Evolutionary conservation across 345 rosid species (phyloP).

Genomic region (Salix exigua): DNA sequence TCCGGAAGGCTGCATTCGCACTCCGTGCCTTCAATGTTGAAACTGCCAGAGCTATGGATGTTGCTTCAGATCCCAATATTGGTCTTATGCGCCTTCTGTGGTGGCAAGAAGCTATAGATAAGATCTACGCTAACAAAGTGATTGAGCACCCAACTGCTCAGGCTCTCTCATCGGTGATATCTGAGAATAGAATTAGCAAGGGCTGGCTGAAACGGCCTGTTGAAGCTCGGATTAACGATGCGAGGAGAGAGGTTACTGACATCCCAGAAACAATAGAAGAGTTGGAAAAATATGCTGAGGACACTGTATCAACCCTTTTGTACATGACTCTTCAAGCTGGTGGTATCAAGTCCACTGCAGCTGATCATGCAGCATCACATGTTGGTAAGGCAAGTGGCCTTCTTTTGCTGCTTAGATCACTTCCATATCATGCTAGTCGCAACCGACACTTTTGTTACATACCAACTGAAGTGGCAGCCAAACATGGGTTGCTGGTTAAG

Average conservation of each 20-base stretch:
- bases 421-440: slow-evolving; percentile 76
- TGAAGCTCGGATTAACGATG: slow-evolving; percentile 82
- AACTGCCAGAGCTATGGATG: slow-evolving; percentile 89
- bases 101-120: slow-evolving; percentile 95
- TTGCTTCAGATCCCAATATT: slow-evolving; percentile 84
- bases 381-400: slow-evolving; percentile 92
- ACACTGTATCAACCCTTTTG: slow-evolving; percentile 68
- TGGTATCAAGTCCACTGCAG: slow-evolving; percentile 67
- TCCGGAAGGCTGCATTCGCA: slow-evolving; percentile 90
- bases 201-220: slow-evolving; percentile 85
- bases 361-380: slow-evolving; percentile 91
- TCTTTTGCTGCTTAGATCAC: slow-evolving; percentile 65
- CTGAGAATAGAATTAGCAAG: slow-evolving; percentile 61
- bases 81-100: slow-evolving; percentile 89
- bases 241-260: slow-evolving; percentile 54
- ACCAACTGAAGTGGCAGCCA: slow-evolving; percentile 61
- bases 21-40: slow-evolving; percentile 91
- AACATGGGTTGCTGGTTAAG: slow-evolving; percentile 63
- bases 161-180: slow-evolving; percentile 69
- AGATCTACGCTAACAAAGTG: slow-evolving; percentile 58
- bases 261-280: slow-evolving; percentile 66
- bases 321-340: slow-evolving; percentile 86
- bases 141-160: slow-evolving; percentile 78
- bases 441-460: slow-evolving; percentile 66
- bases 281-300: slow-evolving; percentile 85